Evolutionary conservation across 1,284 basidiomycete species (phyloP), one percentile per base, ranked within the genome.

Genomic region (Tilletia indica): DNA sequence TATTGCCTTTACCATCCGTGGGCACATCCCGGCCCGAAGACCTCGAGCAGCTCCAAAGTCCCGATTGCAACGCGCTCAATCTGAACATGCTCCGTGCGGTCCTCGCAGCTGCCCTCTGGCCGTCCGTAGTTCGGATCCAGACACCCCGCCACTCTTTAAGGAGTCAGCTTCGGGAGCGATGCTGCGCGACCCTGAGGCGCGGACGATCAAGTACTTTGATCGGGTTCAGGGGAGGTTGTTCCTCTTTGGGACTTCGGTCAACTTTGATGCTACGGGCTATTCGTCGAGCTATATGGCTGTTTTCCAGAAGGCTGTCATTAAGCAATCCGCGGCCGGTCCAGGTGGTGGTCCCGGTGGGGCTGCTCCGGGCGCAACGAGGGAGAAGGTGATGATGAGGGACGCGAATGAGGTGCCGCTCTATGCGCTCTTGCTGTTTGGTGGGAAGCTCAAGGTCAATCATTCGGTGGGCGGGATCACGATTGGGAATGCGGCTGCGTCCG

Each of bases 321-420:
- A 48, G 64, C 34, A 25, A 8, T 21, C 64, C 2, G 34, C 19
- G 16, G 11, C 4, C 21, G 71, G 88, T 90, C 86, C 93, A 92
- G n/a, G 36, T 34, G 34, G 19, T 36, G 11, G 11, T 45, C 71
- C 88, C 90, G 86, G 93, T 92, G n/a, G 36, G 68, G 49, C 21
- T 31, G 47, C 8, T 31, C 42, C 21, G 63, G 51, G 16, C 76
- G 72, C 0, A 9, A 31, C 58, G 70, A 68, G 6, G 72, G 70
- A 87, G 45, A 95, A 96, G 83, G 88, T 94, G 0, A 97, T 92
- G 83, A 81, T 97, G 77, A 88, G 93, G 68, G 94, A 95, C 84
- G 93, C 90, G 12, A 95, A 93, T 0, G 92, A 96, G 88, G 88
- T 92, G n/a, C 93, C 93, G 0, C 86, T 94, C 31, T 96, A 93